Percentiles rank a stretch among this genome's conserved stretches.
These are phyloP conservation scores for Tolypocladium cylindrosporum DNA, from an alignment of 2,329 filamentous ascomycete genomes.

Conservation along the genomic window DNA sequence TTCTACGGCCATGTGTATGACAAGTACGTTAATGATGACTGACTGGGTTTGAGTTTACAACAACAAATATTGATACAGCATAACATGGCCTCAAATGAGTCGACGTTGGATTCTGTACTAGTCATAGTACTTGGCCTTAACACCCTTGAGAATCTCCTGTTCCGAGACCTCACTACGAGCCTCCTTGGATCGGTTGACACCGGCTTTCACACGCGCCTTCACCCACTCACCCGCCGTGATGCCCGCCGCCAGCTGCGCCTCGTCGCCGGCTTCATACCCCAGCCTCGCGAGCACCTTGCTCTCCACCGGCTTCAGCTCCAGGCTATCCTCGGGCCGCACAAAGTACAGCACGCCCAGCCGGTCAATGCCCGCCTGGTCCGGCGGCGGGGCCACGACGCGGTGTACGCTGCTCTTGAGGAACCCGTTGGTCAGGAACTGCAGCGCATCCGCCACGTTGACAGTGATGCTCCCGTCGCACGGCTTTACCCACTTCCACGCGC, in stretches of 20 bases:
- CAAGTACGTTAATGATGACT: conserved; percentile 2
- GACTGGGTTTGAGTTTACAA: background rate
- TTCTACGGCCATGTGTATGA: conserved; percentile 39
- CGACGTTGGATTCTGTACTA: too few species aligned
- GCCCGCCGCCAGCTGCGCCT: too few species aligned
- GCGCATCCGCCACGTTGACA: conserved; percentile 39
- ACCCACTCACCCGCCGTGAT: too few species aligned
- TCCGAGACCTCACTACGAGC: too few species aligned
- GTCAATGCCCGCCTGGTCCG: conserved; percentile 32
- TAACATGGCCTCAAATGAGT: background rate
- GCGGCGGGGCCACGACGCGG: conserved; percentile 30
- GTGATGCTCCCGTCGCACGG: conserved; percentile 39
- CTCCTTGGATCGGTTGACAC: too few species aligned
- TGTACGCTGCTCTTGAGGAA: conserved; percentile 35
- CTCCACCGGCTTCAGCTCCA: conserved; percentile 18
- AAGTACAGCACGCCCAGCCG: conserved; percentile 37
- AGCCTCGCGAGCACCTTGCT: conserved; percentile 22
- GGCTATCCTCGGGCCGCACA: conserved; percentile 22
- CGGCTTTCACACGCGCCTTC: too few species aligned
- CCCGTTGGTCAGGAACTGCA: conserved; percentile 36
- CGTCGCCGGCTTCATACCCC: conserved; percentile 4
- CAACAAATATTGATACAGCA: too few species aligned
- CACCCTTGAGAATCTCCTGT: too few species aligned
- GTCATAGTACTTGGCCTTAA: too few species aligned
- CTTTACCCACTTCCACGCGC: conserved; percentile 39